These are phyloP conservation scores for Biscutella laevigata DNA, from an alignment of 441 rosid species.

Conservation along the genomic window DNA sequence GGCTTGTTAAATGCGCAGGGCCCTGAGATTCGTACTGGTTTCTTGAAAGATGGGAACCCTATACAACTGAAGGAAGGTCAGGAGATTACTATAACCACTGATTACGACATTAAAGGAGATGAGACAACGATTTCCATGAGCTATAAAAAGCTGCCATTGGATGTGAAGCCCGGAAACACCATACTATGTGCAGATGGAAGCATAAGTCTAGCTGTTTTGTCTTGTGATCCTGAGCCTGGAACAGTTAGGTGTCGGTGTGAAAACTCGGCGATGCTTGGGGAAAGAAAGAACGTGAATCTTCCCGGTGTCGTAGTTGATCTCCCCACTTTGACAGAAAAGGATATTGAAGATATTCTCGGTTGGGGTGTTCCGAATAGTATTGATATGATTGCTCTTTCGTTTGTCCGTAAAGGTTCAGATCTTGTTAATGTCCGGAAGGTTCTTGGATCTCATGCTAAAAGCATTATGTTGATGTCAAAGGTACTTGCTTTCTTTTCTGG, in stretches of 20 bases:
- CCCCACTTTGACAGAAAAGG: slow-evolving; percentile 78
- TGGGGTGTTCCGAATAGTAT: slow-evolving; percentile 88
- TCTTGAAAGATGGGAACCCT: slow-evolving; percentile 73
- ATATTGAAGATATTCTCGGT: slow-evolving; percentile 66
- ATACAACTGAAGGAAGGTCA: slow-evolving; percentile 78
- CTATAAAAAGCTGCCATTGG: slow-evolving; percentile 70
- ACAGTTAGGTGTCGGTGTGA: slow-evolving; percentile 81
- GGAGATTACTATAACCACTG: slow-evolving; percentile 68
- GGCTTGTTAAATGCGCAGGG: slow-evolving; percentile 35
- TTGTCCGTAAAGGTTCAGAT: slow-evolving; percentile 89
- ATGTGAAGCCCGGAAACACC: slow-evolving; percentile 63
- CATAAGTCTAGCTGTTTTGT: slow-evolving; percentile 53
- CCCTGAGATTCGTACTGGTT: slow-evolving; percentile 91
- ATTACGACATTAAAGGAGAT: slow-evolving; percentile 60
- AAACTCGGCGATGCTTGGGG: slow-evolving; percentile 69
- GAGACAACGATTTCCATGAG: slow-evolving; percentile 64
- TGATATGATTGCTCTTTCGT: slow-evolving; percentile 87
- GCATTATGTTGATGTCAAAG: slow-evolving; percentile 80
- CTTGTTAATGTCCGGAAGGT: slow-evolving; percentile 74
- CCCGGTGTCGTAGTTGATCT: slow-evolving; percentile 90
- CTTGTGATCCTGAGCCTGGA: slow-evolving; percentile 58
- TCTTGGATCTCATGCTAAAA: slow-evolving; percentile 73
- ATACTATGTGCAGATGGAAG: slow-evolving; percentile 86
- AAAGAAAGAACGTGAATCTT: slow-evolving; percentile 80
- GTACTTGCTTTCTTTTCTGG: slow-evolving; percentile 26